Evolutionary conservation across 2,329 filamentous ascomycete genomes (phyloP).

Genomic region (Phialocephala subalpina): DNA sequence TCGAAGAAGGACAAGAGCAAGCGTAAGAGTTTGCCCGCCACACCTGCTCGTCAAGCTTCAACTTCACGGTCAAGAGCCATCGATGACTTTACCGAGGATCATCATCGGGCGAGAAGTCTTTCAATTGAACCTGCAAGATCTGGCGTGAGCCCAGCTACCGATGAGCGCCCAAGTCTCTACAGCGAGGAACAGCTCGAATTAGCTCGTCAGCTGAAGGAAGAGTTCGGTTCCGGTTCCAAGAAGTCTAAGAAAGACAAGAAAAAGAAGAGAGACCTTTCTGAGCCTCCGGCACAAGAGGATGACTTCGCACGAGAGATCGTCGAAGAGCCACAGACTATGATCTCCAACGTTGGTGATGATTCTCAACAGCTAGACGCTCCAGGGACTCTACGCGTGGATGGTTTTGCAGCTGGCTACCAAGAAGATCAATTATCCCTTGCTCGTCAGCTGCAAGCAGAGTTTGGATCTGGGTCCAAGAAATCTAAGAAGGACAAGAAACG

Average conservation of each 20-base stretch:
- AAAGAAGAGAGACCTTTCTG: slow-evolving; percentile 32
- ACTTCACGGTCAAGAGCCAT: slow-evolving; percentile 34
- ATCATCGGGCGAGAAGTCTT: slow-evolving; percentile 38
- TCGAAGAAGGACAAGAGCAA: slow-evolving; percentile 45
- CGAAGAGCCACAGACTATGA: slow-evolving; percentile 6
- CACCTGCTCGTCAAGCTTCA: slow-evolving; percentile 34
- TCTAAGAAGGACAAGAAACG: slow-evolving; percentile 49
- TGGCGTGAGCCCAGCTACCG: slow-evolving; percentile 16
- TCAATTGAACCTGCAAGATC: slow-evolving; percentile 34
- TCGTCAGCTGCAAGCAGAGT: slow-evolving; percentile 40
- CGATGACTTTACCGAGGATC: slow-evolving; percentile 29
- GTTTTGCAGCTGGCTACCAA: slow-evolving; percentile 36
- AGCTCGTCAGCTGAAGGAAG: slow-evolving; percentile 39
- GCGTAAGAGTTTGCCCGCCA: slow-evolving; percentile 38
- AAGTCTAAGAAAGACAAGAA: slow-evolving; percentile 45
- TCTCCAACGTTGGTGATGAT: slow-evolving; percentile 4
- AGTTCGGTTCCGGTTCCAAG: slow-evolving; percentile 35
- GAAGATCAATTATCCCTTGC: slow-evolving; percentile 41
- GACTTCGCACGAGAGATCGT: slow-evolving; percentile 13
- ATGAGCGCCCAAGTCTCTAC: slow-evolving; percentile 33
- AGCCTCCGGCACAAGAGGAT: slow-evolving; percentile 28
- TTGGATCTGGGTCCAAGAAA: slow-evolving; percentile 40
- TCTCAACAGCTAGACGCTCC: slow-evolving; percentile 8
- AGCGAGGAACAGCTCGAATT: slow-evolving; percentile 41
- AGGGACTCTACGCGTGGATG: slow-evolving; percentile 24